Evolutionary conservation across 179 eudicot genomes (phyloP), one percentile per base, ranked within the genome.

Genomic region (Spergularia azorica): DNA sequence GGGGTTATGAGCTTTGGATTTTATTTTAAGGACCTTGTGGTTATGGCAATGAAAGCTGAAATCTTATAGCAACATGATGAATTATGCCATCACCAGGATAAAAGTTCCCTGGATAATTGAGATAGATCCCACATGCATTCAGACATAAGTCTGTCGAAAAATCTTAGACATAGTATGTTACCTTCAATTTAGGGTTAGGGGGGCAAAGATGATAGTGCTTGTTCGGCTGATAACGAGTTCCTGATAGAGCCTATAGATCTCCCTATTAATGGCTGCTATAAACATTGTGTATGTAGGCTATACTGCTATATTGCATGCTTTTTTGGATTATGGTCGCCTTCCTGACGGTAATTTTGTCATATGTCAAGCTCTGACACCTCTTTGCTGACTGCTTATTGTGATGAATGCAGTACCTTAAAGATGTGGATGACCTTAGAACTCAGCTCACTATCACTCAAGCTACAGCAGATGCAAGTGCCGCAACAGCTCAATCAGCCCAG

Each of bases 381-480:
- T 43, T 57, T 46, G 43, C 81, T 77, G 50, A 84, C 21, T 50
- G 64, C 46, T 16, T 51, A 16, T 78, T 17, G 32, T 36, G 32
- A 13, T 63, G 69, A 68, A 41, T 84, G 77, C 91, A 94, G 97
- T 88, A 87, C 76, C 87, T 94, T 63, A 81, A 83, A 43, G 97
- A 96, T 15, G 71, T 96, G 87, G 96, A 92, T 69, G 88, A 78
- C 83, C 92, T 96, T 62, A 84, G 86, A 80, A 70, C 82, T 43
- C 90, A 88, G 81, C 92, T 94, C 63, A 85, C 89, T 18, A 79
- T 81, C 7, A 89, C 97, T 65, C 85, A 84, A 83, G 93, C 88
- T 73, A 85, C 90, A 72, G 95, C 98, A 70, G 90, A 90, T 76
- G 92, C 94, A 71, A 94, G 97, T 92, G 92, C 95, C 62, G 91